These are phyloP conservation scores for Penicillium crystallinum DNA, from an alignment of 495 filamentous ascomycete species.

Conservation along the genomic window DNA sequence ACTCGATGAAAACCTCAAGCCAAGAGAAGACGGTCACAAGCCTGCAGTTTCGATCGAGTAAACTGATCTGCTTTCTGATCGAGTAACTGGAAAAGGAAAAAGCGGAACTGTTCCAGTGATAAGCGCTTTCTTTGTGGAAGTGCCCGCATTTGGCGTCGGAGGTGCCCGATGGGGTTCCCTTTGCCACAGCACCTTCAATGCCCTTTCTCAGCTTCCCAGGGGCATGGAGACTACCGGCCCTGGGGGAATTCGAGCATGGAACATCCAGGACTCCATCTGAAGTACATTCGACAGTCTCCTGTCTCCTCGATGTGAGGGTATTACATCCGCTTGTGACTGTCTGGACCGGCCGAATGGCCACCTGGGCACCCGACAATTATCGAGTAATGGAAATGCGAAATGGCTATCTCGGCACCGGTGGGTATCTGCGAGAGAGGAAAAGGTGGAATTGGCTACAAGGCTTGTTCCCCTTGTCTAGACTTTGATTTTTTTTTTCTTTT, in stretches of 20 bases:
- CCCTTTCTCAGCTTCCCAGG: no score
- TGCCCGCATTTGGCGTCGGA: background rate
- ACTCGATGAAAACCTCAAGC: background rate
- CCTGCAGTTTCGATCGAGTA: constrained; percentile 16
- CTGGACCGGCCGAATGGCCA: background rate
- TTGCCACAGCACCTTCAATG: no score
- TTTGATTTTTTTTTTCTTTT: no score
- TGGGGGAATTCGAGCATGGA: no score
- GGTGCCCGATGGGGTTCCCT: constrained; percentile 1
- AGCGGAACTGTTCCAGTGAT: background rate
- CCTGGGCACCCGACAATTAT: background rate
- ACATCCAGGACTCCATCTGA: no score
- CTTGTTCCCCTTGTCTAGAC: no score
- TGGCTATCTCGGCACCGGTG: background rate
- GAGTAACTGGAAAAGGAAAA: background rate
- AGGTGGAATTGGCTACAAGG: background rate
- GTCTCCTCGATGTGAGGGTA: no score
- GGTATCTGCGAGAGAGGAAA: background rate
- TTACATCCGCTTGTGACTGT: background rate
- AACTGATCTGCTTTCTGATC: background rate
- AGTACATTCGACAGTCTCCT: no score
- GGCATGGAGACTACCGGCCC: no score
- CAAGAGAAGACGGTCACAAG: background rate
- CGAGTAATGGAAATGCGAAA: background rate
- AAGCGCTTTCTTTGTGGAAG: background rate